Evolutionary conservation across 805 yeast genomes (phyloP), one percentile per base, ranked within the genome.

Genomic region (Teunomyces funiuensis): DNA sequence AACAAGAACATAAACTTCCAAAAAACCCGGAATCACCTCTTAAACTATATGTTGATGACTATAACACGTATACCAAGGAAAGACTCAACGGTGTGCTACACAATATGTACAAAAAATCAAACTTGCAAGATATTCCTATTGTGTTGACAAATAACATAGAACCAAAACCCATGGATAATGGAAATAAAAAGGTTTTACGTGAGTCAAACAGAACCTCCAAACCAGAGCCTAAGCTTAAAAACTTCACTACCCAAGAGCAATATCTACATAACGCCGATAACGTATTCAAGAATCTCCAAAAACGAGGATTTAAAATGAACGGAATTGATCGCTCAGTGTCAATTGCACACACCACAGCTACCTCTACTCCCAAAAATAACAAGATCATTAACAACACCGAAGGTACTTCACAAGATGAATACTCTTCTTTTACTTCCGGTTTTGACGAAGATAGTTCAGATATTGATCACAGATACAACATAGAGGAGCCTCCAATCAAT

Each of bases 21-120:
- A 42, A 51, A n/a, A 55, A 57, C 16, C 65, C 65, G 2, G 71
- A 60, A 11, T 66, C 72, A n/a, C 76, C 76, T 1, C 55, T 70
- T 33, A 70, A 70, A 44, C 52, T 70, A 11, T 70, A 65, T 43
- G 61, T 63, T 6, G 60, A 56, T 36, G 58, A 66, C 25, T 70
- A 70, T 45, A 66, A 70, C 46, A 70, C 76, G 0, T 70, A 57
- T 41, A 70, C 76, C 8, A 65, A 66, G 39, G 67, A 52, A 30
- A 58, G 53, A 37, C 51, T 65, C 19, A 58, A 42, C 36, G 66
- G 60, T 16, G 45, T 66, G 3, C 36, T 61, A 25, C 50, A 53
- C 26, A 57, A 57, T 28, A 43, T 62, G 29, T 52, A 54, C 26
- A 50, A 49, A 23, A 49, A 44, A 13, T 40, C 55, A 3, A 44